These are phyloP conservation scores for Clitopilus hobsonii DNA, from an alignment of 768 basidiomycete species.

Conservation along the genomic window DNA sequence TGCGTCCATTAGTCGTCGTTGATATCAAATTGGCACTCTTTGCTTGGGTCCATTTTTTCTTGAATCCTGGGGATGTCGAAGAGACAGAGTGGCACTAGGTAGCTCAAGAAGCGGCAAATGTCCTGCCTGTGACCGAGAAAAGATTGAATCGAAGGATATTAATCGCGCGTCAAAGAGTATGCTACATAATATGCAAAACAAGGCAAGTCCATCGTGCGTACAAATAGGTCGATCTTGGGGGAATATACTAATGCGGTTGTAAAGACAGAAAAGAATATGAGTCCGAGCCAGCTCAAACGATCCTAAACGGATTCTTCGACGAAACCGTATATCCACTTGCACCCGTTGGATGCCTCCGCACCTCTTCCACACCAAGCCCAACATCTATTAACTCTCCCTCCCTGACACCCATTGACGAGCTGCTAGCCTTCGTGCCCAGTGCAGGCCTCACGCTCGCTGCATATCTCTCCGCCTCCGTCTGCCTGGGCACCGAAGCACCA, in stretches of 20 bases:
- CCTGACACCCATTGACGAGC: neutral
- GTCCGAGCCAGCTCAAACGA: neutral
- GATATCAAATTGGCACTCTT: no score
- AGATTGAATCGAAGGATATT: no score
- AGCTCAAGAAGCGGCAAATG: no score
- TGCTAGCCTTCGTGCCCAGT: slow-evolving; percentile 2
- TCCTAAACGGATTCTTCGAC: neutral
- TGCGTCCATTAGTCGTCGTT: no score
- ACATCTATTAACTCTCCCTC: neutral
- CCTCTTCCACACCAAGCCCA: neutral
- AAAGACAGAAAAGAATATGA: neutral
- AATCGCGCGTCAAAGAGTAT: no score
- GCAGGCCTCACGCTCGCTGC: slow-evolving; percentile 41
- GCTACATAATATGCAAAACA: neutral
- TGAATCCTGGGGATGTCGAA: no score
- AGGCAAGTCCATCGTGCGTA: neutral
- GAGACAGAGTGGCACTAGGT: no score
- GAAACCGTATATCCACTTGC: neutral
- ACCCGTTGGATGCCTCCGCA: neutral
- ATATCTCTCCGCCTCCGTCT: slow-evolving; percentile 60
- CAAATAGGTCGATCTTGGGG: neutral
- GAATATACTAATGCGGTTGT: neutral
- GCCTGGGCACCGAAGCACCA: slow-evolving; percentile 11
- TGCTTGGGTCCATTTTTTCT: no score
- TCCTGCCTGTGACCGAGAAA: no score